These are phyloP conservation scores for Russula dissimulans DNA, from an alignment of 768 basidiomycete species.

Conservation along the genomic window DNA sequence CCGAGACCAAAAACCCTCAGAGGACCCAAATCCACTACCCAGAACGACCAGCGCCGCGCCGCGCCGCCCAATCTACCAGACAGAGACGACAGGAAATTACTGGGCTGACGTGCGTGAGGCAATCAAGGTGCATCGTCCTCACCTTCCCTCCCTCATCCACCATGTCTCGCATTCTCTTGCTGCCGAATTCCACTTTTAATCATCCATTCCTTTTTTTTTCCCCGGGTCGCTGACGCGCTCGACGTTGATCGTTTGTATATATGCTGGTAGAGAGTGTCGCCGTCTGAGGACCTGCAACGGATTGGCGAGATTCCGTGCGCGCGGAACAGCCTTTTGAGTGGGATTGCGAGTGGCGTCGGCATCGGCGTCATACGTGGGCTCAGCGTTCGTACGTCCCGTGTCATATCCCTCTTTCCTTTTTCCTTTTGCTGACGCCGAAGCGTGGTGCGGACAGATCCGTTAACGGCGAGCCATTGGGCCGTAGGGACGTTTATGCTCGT, in stretches of 20 bases:
- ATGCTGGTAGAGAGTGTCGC: constrained; percentile 34
- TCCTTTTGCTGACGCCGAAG: background rate
- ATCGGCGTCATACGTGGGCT: constrained; percentile 68
- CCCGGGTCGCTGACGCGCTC: background rate
- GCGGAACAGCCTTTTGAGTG: constrained; percentile 61
- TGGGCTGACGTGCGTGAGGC: constrained; percentile 30
- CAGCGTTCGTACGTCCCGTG: constrained; percentile 42
- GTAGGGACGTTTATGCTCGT: constrained; percentile 63
- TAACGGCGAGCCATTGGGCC: constrained; percentile 72
- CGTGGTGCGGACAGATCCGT: constrained; percentile 36
- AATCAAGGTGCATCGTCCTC: constrained; percentile 24
- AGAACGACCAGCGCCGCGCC: background rate
- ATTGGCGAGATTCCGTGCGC: constrained; percentile 70
- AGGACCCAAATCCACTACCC: constrained; percentile 14
- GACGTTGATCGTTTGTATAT: background rate
- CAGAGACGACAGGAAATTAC: constrained; percentile 28
- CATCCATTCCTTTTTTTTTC: too few species aligned
- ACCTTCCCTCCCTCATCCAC: background rate
- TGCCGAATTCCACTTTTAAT: too few species aligned
- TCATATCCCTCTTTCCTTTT: background rate
- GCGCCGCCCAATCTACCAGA: constrained; percentile 22
- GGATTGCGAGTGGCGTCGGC: constrained; percentile 72
- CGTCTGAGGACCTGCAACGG: constrained; percentile 45
- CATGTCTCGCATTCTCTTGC: background rate
- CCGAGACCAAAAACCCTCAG: background rate